These are phyloP conservation scores for Arabidopsis arenosa DNA, from an alignment of 345 rosid species.

Conservation along the genomic window DNA sequence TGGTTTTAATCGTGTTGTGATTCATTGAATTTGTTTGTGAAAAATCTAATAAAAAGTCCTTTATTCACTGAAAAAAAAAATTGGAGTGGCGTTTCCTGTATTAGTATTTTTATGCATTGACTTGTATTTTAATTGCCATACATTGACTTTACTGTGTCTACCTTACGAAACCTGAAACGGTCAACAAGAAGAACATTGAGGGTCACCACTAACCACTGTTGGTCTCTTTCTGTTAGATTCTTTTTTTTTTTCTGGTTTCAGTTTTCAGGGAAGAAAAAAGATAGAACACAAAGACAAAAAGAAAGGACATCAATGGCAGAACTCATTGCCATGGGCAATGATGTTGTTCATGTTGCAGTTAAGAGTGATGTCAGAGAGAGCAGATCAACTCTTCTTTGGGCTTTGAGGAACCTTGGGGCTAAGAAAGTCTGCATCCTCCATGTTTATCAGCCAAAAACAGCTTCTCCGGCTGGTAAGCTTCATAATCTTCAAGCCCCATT, in stretches of 20 bases:
- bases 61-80: neutral
- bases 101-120: conserved; percentile 26
- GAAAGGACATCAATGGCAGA: conserved; percentile 43
- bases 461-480: conserved; percentile 46
- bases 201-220: conserved; percentile 44
- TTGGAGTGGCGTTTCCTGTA: conserved; percentile 18
- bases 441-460: conserved; percentile 54
- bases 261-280: conserved; percentile 20
- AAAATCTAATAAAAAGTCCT: conserved; percentile 18
- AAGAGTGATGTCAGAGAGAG: conserved; percentile 57
- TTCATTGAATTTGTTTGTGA: conserved; percentile 17
- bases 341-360: conserved; percentile 66
- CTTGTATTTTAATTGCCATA: conserved; percentile 17
- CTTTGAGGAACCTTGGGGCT: conserved; percentile 51
- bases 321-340: conserved; percentile 40
- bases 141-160: conserved; percentile 37
- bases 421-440: conserved; percentile 58
- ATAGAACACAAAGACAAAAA: conserved; percentile 27
- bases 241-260: conserved; percentile 33
- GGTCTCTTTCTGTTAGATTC: conserved; percentile 28
- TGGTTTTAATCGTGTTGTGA: conserved; percentile 36
- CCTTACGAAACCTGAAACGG: conserved; percentile 29
- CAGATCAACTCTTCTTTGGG: conserved; percentile 61
- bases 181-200: conserved; percentile 41
- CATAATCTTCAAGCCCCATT: neutral